Base-by-base conservation (phyloP, 2,329 filamentous ascomycete species). In the Fusarium falciforme region DNA sequence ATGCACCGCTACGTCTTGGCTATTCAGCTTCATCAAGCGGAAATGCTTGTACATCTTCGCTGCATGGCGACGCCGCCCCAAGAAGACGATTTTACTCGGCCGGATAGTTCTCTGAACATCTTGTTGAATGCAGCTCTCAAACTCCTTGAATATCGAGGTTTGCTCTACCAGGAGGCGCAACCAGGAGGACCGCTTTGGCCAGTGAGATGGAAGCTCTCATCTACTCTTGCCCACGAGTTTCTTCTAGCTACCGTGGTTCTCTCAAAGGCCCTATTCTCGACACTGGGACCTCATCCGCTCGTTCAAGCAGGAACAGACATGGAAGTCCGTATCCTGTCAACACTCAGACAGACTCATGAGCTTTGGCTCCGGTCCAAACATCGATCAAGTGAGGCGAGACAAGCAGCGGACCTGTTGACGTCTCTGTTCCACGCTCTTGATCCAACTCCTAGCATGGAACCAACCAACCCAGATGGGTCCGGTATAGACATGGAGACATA, bases 221-320 rank as follows among this genome's bases (percentile, higher is more conserved):
- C 66, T 0, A 66, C 49, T 17, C 64, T 68, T 7, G 14, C 64
- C 14, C 62, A 68, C 11, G 66, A 68, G 22, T 68, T 68, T 29
- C 31, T 68, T 1, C n/a, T 66, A 16, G 66, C 66, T 3, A 66
- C 66, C 1, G 52, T 40, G 22, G 57, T 68, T 12, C 38, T 68
- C 3, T 68, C 62, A 1, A 68, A 59, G 3, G 58, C 42, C 10
- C 29, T 68, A 17, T 68, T 68, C 49, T 61, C 64, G 14, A 68
- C 62, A 1, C 14, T 61, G 1, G 38, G 57, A 3, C 57, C 36
- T 7, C n/a, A 66, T 35, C 40, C 62, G 0, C 5, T 54, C 9
- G n/a, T 35, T 8, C 49, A 60, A 27, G n/a, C 10, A 22, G 33
- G 20, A 6, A 31, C 14, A 6, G 31, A 52, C 6, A 20, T 38